phyloP scores from a whole-genome alignment of 176 grass and related monocot species.

The Aegilops umbellulata region DNA sequence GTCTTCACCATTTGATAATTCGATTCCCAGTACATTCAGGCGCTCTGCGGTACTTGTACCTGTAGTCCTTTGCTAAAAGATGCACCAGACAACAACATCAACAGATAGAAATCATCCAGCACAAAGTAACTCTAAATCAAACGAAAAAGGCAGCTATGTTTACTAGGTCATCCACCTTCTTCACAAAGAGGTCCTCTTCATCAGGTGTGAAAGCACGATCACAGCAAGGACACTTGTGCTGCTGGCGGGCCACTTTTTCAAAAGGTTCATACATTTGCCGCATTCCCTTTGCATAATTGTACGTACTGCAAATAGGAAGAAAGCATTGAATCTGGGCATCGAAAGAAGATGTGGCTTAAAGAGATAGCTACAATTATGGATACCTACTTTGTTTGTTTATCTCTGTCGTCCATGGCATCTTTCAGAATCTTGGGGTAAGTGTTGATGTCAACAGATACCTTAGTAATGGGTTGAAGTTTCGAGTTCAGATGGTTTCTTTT shows the following conservation, averaged over 20 bases:
- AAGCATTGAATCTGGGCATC: slow-evolving; percentile 8
- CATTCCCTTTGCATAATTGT: slow-evolving; percentile 71
- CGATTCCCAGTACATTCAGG: slow-evolving; percentile 53
- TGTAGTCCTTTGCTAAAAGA: slow-evolving; percentile 83
- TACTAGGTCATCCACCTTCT: slow-evolving; percentile 59
- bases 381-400: slow-evolving; percentile 75
- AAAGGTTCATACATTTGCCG: slow-evolving; percentile 82
- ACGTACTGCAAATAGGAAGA: slow-evolving; percentile 45
- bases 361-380: slow-evolving; percentile 15
- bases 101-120: slow-evolving; percentile 3
- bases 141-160: background rate
- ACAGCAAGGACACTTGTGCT: slow-evolving; percentile 86
- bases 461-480: slow-evolving; percentile 64
- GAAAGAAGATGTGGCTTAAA: background rate
- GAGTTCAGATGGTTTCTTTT: slow-evolving; percentile 67
- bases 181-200: slow-evolving; percentile 87
- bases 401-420: slow-evolving; percentile 80
- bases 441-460: slow-evolving; percentile 48
- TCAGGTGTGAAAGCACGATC: slow-evolving; percentile 80
- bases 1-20: slow-evolving; percentile 60
- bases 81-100: slow-evolving; percentile 11
- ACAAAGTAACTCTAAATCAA: slow-evolving; percentile 13
- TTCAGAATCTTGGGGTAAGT: slow-evolving; percentile 65
- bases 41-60: slow-evolving; percentile 54
- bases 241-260: slow-evolving; percentile 69